Conservation (phyloP, 1,284 basidiomycete species). For the Dichomitus squalens region DNA sequence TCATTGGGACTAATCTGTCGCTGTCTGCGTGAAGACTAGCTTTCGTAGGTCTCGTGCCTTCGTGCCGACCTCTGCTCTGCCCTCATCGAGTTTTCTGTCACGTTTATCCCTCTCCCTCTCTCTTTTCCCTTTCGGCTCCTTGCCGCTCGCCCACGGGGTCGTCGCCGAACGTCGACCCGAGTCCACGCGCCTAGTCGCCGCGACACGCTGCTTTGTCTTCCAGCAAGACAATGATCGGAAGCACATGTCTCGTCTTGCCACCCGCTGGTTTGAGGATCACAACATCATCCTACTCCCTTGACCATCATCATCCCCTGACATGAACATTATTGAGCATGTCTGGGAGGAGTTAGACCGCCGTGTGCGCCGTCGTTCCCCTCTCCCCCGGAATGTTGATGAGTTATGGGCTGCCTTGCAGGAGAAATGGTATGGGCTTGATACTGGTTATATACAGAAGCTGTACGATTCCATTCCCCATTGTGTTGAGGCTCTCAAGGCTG, state of each 20-base stretch:
- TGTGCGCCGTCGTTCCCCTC: background rate
- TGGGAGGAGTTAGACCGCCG: background rate
- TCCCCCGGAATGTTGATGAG: background rate
- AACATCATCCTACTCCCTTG: slow-evolving; percentile 34
- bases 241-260: slow-evolving; percentile 32
- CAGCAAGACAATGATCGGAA: slow-evolving; percentile 42
- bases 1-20: too few species aligned
- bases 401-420: slow-evolving; percentile 1
- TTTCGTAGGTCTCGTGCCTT: too few species aligned
- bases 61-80: too few species aligned
- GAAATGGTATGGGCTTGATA: background rate
- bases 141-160: too few species aligned
- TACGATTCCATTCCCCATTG: background rate
- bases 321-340: slow-evolving; percentile 29
- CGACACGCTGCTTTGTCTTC: too few species aligned
- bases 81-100: too few species aligned
- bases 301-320: slow-evolving; percentile 39
- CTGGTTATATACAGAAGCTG: background rate
- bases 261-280: slow-evolving; percentile 36
- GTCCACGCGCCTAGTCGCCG: too few species aligned
- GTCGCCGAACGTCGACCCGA: too few species aligned
- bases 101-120: too few species aligned
- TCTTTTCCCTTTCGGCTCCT: too few species aligned
- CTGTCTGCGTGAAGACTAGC: too few species aligned
- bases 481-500: background rate